Evolutionary conservation across 768 basidiomycete genomes (phyloP).

Genomic region (Cystofilobasidium ferigula): DNA sequence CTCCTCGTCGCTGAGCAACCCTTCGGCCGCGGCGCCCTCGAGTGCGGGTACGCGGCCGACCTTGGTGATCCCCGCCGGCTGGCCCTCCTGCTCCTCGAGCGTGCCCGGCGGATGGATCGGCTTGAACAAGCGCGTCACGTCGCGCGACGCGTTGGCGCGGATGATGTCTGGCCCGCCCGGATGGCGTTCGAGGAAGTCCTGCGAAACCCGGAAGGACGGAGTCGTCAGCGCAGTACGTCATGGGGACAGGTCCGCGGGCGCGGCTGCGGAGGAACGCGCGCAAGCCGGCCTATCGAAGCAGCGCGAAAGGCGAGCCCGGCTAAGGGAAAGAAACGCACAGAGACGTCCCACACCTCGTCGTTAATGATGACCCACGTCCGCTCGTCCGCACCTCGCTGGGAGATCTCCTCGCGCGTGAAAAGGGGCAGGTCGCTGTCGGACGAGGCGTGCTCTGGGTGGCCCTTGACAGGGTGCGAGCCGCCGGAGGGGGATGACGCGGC

Average conservation of each 20-base stretch:
- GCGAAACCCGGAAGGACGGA: not conserved
- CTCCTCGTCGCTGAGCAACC: constrained; percentile 11
- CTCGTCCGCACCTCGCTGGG: not conserved
- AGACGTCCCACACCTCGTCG: constrained; percentile 14
- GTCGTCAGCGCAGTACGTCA: not conserved
- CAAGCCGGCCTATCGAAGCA: not conserved
- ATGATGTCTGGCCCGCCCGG: constrained; percentile 25
- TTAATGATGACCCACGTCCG: constrained; percentile 16
- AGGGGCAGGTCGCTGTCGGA: not conserved
- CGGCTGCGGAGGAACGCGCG: too few relatives aligned
- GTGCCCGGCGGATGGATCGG: constrained; percentile 26
- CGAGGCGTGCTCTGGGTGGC: not conserved
- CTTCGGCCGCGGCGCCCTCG: not conserved
- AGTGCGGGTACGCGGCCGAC: constrained; percentile 9
- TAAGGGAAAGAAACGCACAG: too few relatives aligned
- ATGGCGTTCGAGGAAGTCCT: constrained; percentile 18
- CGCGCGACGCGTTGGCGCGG: constrained; percentile 14
- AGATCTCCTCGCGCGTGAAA: not conserved
- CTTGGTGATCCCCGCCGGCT: constrained; percentile 1
- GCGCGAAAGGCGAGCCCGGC: not conserved
- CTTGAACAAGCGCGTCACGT: constrained; percentile 18
- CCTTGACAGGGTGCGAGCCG: constrained; percentile 4
- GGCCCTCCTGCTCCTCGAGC: constrained; percentile 5
- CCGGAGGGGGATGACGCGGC: not conserved
- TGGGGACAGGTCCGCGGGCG: not conserved